phyloP scores from a whole-genome alignment of 192 early-diverging fungal genomes.

The Helicostylum pulchrum region DNA sequence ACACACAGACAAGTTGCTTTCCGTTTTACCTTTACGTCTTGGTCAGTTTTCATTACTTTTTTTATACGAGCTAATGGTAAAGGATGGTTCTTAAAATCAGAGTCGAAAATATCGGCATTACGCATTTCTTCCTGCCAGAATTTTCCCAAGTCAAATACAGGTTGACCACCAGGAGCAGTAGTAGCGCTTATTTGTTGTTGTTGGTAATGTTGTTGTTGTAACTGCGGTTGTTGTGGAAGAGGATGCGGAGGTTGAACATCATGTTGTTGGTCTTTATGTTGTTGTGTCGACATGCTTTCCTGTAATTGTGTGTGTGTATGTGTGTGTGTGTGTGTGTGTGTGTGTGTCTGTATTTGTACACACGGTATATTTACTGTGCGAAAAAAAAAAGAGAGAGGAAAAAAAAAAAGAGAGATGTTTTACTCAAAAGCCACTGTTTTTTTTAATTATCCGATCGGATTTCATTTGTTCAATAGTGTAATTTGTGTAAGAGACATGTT shows the following conservation, averaged over 20 bases:
- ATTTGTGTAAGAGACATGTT: too few species aligned
- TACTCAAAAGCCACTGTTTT: too few species aligned
- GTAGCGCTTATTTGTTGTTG: not conserved
- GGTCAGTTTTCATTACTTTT: slow-evolving; percentile 98
- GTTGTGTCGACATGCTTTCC: slow-evolving; percentile 5
- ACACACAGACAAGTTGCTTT: slow-evolving; percentile 3
- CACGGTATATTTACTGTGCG: too few species aligned
- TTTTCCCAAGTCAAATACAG: slow-evolving; percentile 42
- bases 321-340: too few species aligned
- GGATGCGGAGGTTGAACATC: slow-evolving; percentile 17
- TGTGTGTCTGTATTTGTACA: too few species aligned
- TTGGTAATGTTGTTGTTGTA: slow-evolving; percentile 6
- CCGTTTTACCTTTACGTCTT: slow-evolving; percentile 79
- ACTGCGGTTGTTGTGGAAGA: not conserved
- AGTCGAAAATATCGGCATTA: slow-evolving; percentile 59
- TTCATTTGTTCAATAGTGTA: too few species aligned
- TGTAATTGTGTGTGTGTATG: too few species aligned
- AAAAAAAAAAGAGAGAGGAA: too few species aligned
- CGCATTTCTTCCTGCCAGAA: slow-evolving; percentile 74
- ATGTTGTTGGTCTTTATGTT: slow-evolving; percentile 8
- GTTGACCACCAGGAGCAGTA: slow-evolving; percentile 33
- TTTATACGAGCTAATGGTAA: slow-evolving; percentile 94
- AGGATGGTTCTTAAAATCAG: slow-evolving; percentile 89
- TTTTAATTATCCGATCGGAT: too few species aligned
- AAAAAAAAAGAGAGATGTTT: too few species aligned